Evolutionary conservation across 2,329 filamentous ascomycete genomes (phyloP).

Genomic region (Huntiella bhutanensis): DNA sequence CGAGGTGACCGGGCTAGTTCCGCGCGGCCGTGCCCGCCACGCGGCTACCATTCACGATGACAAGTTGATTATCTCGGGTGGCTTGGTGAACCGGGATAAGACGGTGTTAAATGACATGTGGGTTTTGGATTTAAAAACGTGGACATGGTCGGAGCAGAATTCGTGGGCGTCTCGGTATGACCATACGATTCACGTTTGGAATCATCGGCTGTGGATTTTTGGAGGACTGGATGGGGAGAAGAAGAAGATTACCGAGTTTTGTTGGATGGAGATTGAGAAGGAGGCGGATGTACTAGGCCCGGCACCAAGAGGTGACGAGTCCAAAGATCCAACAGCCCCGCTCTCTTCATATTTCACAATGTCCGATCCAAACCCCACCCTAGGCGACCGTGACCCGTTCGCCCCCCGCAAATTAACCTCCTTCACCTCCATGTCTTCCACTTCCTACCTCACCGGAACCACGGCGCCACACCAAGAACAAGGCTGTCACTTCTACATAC

Average conservation of each 20-base stretch:
- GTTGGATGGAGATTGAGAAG: conserved; percentile 91
- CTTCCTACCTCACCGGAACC: too few relatives aligned
- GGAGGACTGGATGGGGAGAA: conserved; percentile 88
- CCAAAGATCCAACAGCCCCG: too few relatives aligned
- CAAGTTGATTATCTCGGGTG: conserved; percentile 86
- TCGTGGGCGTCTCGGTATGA: conserved; percentile 89
- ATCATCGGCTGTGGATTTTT: conserved; percentile 87
- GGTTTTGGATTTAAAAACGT: conserved; percentile 91
- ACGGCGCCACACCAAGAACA: conserved; percentile 55
- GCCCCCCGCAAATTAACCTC: too few relatives aligned
- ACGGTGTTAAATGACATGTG: conserved; percentile 89
- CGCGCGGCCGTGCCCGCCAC: conserved; percentile 79
- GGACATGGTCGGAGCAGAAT: conserved; percentile 94
- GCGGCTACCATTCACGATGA: conserved; percentile 90
- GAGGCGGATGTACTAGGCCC: conserved; percentile 30
- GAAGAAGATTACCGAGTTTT: conserved; percentile 89
- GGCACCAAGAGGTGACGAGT: too few relatives aligned
- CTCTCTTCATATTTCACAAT: too few relatives aligned
- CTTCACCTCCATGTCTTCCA: too few relatives aligned
- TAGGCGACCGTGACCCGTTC: too few relatives aligned
- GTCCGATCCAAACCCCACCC: too few relatives aligned
- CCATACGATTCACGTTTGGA: conserved; percentile 84
- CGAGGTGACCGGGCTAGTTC: conserved; percentile 63
- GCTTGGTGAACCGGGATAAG: conserved; percentile 85
- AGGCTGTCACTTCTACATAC: conserved; percentile 88